Conservation (phyloP, 441 rosid genomes). For the Cnidoscolus chayamansa region DNA sequence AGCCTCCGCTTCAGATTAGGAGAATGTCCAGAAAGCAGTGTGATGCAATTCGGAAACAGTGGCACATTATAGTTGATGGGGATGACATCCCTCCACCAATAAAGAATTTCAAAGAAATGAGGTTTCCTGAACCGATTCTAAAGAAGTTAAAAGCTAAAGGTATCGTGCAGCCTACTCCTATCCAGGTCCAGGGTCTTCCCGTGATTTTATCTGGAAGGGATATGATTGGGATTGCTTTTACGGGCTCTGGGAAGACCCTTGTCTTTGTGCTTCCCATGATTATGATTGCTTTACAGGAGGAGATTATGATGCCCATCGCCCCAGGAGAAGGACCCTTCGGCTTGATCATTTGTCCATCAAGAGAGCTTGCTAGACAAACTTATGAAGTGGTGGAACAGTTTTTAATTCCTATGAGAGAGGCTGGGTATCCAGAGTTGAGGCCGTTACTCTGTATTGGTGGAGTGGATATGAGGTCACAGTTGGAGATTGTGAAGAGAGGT, state of each 20-base stretch:
- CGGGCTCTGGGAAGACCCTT: slow-evolving; percentile 76
- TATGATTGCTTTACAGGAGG: slow-evolving; percentile 74
- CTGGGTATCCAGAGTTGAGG: slow-evolving; percentile 72
- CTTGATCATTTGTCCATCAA: slow-evolving; percentile 67
- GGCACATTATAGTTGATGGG: slow-evolving; percentile 90
- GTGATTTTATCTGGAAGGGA: slow-evolving; percentile 77
- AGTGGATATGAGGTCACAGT: slow-evolving; percentile 82
- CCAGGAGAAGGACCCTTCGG: slow-evolving; percentile 76
- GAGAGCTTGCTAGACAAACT: slow-evolving; percentile 86
- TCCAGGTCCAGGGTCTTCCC: slow-evolving; percentile 93
- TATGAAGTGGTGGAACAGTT: slow-evolving; percentile 85
- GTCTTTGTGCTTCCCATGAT: slow-evolving; percentile 77
- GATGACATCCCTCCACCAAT: slow-evolving; percentile 82
- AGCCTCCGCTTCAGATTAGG: slow-evolving; percentile 63
- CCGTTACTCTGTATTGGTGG: slow-evolving; percentile 84
- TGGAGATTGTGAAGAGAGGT: slow-evolving; percentile 78
- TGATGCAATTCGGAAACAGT: slow-evolving; percentile 72
- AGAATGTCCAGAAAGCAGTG: slow-evolving; percentile 53
- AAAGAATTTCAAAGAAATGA: slow-evolving; percentile 80
- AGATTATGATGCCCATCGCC: slow-evolving; percentile 67
- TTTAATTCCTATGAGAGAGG: slow-evolving; percentile 50
- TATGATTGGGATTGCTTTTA: slow-evolving; percentile 85
- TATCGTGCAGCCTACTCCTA: slow-evolving; percentile 93
- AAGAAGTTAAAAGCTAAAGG: slow-evolving; percentile 72
- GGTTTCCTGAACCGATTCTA: slow-evolving; percentile 66